Base-by-base conservation (phyloP, 164 flowering plant genomes). In the Warburgia ugandensis region DNA sequence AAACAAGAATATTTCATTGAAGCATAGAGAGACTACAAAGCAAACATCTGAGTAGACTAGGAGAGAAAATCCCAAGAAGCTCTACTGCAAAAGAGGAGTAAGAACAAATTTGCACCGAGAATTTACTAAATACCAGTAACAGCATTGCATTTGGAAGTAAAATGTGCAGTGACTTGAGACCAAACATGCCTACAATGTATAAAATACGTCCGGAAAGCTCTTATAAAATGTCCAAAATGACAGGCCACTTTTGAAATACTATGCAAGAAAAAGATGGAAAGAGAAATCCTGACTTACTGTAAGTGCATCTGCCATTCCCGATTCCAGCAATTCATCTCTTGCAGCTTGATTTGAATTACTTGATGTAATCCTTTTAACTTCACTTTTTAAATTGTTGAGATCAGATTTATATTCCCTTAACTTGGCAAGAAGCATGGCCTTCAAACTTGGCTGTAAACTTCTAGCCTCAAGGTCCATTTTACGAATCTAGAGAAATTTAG, bases 381-480 rank as follows among this genome's bases (percentile, higher is more conserved):
- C 86, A 65, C 61, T 73, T 69, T 84, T 89, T 68, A 86, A 60
- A 65, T 74, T 84, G 75, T 81, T 86, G 55, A 86, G 67, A 72
- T 89, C 97, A 55, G 90, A 77, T 58, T 84, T 86, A 55, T 86
- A 86, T 43, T 86, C 97, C 72, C 97, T 81, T 35, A 89, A 66
- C 62, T 86, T 89, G 16, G 79, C 86, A 63, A 89, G 86, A 48
- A 89, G 95, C 35, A 71, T 76, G 47, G 81, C 86, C 68, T 75
- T 89, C 1, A 80, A 72, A 68, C 82, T 79, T 29, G 97, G 94
- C 64, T 70, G 97, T 72, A 89, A 76, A 67, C 78, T 76, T 72
- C 97, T 80, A 12, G 94, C 97, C 67, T 88, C 96, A 48, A 77
- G 75, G 68, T 88, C 96, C 96, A 88, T 84, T 64, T 84, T 87